Conservation (phyloP, 345 rosid genomes). For the Eutrema heterophyllum region DNA sequence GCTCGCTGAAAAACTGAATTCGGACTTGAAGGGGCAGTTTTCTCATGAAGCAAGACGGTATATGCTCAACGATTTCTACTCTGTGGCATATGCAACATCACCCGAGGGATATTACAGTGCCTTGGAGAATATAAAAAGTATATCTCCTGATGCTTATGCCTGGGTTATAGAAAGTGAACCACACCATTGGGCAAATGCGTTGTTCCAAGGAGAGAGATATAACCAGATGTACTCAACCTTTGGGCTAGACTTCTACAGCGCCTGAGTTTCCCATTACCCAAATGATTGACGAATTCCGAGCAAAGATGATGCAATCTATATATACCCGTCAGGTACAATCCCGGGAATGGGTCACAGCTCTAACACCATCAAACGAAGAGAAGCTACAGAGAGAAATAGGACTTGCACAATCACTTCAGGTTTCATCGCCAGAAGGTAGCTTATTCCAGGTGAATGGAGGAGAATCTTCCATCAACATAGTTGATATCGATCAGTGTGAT, state of each 20-base stretch:
- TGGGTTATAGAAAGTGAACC: slow-evolving; percentile 91
- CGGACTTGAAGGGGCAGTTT: slow-evolving; percentile 74
- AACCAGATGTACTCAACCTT: slow-evolving; percentile 66
- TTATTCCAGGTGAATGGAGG: slow-evolving; percentile 72
- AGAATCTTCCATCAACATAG: slow-evolving; percentile 41
- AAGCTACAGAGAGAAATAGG: slow-evolving; percentile 57
- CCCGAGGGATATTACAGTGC: slow-evolving; percentile 54
- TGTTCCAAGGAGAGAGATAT: slow-evolving; percentile 76
- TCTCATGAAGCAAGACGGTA: slow-evolving; percentile 92
- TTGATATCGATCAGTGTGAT: slow-evolving; percentile 63
- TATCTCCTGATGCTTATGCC: slow-evolving; percentile 73
- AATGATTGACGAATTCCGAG: slow-evolving; percentile 66
- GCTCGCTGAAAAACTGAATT: slow-evolving; percentile 71
- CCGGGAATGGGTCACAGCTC: slow-evolving; percentile 59
- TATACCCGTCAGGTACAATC: slow-evolving; percentile 66
- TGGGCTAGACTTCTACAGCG: slow-evolving; percentile 71
- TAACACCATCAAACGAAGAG: slow-evolving; percentile 83
- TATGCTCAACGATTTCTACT: slow-evolving; percentile 69
- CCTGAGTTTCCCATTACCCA: slow-evolving; percentile 92
- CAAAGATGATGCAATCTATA: slow-evolving; percentile 81
- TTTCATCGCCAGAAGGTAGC: slow-evolving; percentile 43
- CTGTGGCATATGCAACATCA: slow-evolving; percentile 70
- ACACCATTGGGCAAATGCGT: slow-evolving; percentile 81
- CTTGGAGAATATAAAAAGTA: slow-evolving; percentile 58
- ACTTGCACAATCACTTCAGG: slow-evolving; percentile 45